Evolutionary conservation across 1,284 basidiomycete genomes (phyloP), one percentile per base, ranked within the genome.

Genomic region (Exobasidium rhododendri): DNA sequence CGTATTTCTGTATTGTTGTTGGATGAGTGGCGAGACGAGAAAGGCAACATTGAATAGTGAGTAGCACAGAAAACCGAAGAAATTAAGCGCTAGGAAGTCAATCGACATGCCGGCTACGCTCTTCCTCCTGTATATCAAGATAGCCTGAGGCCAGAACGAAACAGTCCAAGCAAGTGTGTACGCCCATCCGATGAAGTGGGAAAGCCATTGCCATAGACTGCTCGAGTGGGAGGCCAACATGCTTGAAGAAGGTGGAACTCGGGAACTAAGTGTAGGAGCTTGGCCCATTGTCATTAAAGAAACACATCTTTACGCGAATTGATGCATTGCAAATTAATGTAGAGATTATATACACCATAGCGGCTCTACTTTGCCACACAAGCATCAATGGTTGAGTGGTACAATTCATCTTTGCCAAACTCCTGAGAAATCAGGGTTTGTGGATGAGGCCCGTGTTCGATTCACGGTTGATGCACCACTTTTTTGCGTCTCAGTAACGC

Each of bases 131-230:
- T 65, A 59, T 44, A 75, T 76, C 35, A 64, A 57, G 6, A 74
- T 52, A 17, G 70, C 58, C 58, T 78, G 76, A 5, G 76, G 76
- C 40, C 72, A 75, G 65, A 78, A 78, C n/a, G 68, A 71, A 1
- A 65, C 32, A 7, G 67, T 66, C 76, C 76, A 78, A n/a, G 70
- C 66, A 1, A 68, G 1, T 0, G 66, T 67, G 49, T 78, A 78
- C 13, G 61, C 55, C 76, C 76, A 78, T 2, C 76, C 76, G 5
- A 77, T 58, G 0, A 69, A n/a, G 6, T 35, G 63, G 2, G 73
- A 76, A 13, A 74, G 63, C 35, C 10, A 40, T 40, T 40, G 10
- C 35, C 35, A 40, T 7, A 40, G 17, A 40, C 7, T 40, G 7
- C 17, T 17, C 35, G 35, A 40, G 7, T 40, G 35, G 7, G 35